phyloP scores from a whole-genome alignment of 2,329 filamentous ascomycete genomes.

The Talaromyces sp. region DNA sequence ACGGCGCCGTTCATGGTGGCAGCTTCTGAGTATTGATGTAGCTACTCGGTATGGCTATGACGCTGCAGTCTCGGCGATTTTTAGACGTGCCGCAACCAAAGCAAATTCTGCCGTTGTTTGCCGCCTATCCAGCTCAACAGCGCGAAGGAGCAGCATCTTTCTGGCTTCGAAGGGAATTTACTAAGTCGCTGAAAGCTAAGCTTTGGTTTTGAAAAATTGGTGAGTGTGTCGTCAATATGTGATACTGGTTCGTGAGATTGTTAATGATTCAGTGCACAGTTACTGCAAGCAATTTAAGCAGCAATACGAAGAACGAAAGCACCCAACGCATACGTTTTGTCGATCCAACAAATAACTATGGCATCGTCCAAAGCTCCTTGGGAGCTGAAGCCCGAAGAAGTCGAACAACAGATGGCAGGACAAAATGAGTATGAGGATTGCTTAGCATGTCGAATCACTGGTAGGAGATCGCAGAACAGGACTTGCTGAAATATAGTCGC shows the following conservation, averaged over 20 bases:
- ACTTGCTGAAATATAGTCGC: neutral
- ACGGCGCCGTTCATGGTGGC: slow-evolving; percentile 75
- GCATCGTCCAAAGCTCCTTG: slow-evolving; percentile 44
- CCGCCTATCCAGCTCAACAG: slow-evolving; percentile 22
- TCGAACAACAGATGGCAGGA: slow-evolving; percentile 53
- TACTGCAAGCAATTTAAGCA: neutral
- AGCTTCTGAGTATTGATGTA: slow-evolving; percentile 12
- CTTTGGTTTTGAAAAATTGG: neutral
- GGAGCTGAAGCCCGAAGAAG: slow-evolving; percentile 55
- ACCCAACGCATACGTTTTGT: neutral
- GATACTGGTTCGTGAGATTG: neutral
- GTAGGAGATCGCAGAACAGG: slow-evolving; percentile 46
- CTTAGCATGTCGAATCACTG: slow-evolving; percentile 65
- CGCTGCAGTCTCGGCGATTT: slow-evolving; percentile 10
- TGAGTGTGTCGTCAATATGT: neutral
- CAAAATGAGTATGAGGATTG: slow-evolving; percentile 57
- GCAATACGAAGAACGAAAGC: neutral
- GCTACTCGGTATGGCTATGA: slow-evolving; percentile 21
- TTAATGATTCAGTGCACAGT: neutral
- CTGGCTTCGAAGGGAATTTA: neutral
- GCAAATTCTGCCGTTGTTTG: slow-evolving; percentile 35
- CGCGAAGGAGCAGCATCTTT: neutral
- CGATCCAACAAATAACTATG: slow-evolving; percentile 32
- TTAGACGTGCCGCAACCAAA: slow-evolving; percentile 1
- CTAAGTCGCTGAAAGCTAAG: neutral